Evolutionary conservation across 2,329 filamentous ascomycete genomes (phyloP), one percentile per base, ranked within the genome.

Genomic region (Colletotrichum cereale): DNA sequence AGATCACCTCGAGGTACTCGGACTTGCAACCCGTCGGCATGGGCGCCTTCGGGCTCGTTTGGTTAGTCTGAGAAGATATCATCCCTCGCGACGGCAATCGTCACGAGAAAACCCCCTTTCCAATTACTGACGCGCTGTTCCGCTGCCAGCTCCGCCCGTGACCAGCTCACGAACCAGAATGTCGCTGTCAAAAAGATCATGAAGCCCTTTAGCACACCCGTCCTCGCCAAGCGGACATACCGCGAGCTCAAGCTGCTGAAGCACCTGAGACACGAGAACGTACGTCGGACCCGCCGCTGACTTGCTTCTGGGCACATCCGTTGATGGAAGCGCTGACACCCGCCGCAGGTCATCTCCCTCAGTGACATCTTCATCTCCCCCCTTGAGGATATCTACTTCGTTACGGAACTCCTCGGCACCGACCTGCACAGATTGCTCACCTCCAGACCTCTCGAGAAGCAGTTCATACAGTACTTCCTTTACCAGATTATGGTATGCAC

Each of bases 181-280:
- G 96, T 99, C 73, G 96, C 96, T 71, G 95, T 99, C 81, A 99
- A 99, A 90, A 99, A 99, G 90, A 99, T 99, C 80, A 98, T 99
- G 96, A 99, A 98, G 87, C 96, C 96, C 12, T 99, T 99, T 85
- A 98, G 95, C 88, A 99, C 96, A n/a, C 95, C 96, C 1, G 96
- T 99, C 71, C 88, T 99, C 58, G 96, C 96, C 71, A 99, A 99
- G 87, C 90, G 96, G 80, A 99, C 96, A 76, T 99, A 99, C 83
- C 92, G 96, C 80, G 96, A 99, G 84, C 86, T 99, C 80, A 99
- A 98, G 87, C 89, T 99, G 74, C 87, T 99, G 79, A 99, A 98
- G 87, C 96, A 99, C 80, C 87, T 99, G 73, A 92, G 92, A 80
- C 96, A 99, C 82, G 96, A 99, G 85, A 99, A 99, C 85, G 96